Base-by-base conservation (phyloP, 1,139 yeast genomes). In the Nakaseomyces kungkrabaensis region DNA sequence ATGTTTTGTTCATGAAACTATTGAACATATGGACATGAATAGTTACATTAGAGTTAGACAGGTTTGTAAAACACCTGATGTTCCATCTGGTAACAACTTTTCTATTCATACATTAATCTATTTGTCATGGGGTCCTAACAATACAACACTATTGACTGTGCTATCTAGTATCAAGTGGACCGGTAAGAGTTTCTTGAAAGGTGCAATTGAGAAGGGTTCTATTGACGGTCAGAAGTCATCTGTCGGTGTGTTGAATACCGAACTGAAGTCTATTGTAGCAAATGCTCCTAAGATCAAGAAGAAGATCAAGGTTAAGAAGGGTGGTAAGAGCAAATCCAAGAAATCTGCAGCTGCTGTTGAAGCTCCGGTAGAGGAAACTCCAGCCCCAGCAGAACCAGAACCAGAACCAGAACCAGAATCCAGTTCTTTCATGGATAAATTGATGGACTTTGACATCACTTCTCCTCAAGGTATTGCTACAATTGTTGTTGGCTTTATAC, bases 141-240 rank as follows among this genome's bases (percentile, higher is more conserved):
- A 89, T 66, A 55, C 70, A 8, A 88, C 97, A 3, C 74, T 73
- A 50, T 54, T 90, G 43, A 72, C 73, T 47, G 81, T 82, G 17
- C 73, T 81, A 4, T 83, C 95, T 0, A 78, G 72, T 55, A 78
- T 90, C 52, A 85, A 83, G 46, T 94, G 98, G 98, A 76, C 86
- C 4, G 95, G 90, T 11, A 87, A 86, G 65, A 83, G 95, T 37
- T 86, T 97, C 89, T 78, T 90, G 59, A 88, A 89, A 68, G 83
- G 95, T 24, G 85, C 95, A 0, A 82, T 94, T 58, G 98, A 94
- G 64, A 89, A 83, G 62, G 97, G 97, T 7, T 79, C 95, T n/a
- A 78, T 85, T 49, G 95, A 87, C 50, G 99, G 98, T 0, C 98
- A 94, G 65, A 79, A 79, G 59, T 82, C 81, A 25, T 77, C 85